Conservation (phyloP, 164 flowering plant species). For the Malania oleifera region DNA sequence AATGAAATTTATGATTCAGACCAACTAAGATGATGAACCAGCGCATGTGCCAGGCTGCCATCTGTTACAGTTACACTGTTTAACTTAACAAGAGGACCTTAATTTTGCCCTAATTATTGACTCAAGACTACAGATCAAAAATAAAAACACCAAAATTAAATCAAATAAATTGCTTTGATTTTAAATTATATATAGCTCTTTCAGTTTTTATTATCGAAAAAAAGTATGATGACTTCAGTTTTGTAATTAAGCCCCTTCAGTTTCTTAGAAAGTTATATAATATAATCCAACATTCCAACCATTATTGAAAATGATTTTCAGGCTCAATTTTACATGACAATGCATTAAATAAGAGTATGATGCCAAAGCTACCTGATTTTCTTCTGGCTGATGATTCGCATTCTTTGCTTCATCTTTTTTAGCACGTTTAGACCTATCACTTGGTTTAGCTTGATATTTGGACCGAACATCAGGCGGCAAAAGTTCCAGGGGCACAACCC, state of each 20-base stretch:
- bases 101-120: too few relatives aligned
- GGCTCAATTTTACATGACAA: neutral
- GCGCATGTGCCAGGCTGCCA: too few relatives aligned
- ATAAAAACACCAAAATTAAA: neutral
- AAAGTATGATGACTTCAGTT: neutral
- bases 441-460: slow-evolving; percentile 71
- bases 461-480: slow-evolving; percentile 75
- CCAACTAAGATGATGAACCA: too few relatives aligned
- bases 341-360: neutral
- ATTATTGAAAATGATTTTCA: too few relatives aligned
- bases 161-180: neutral
- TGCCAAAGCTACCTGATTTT: slow-evolving; percentile 53
- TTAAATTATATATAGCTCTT: too few relatives aligned
- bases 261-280: too few relatives aligned
- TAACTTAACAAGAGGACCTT: too few relatives aligned
- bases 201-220: neutral
- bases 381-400: slow-evolving; percentile 49
- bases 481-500: slow-evolving; percentile 89
- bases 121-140: too few relatives aligned
- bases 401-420: slow-evolving; percentile 81
- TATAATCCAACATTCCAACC: too few relatives aligned
- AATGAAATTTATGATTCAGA: too few relatives aligned
- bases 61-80: too few relatives aligned
- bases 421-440: slow-evolving; percentile 78
- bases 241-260: too few relatives aligned